Evolutionary conservation across 208 protist species (phyloP).

Genomic region (Acanthamoeba rhysodes): DNA sequence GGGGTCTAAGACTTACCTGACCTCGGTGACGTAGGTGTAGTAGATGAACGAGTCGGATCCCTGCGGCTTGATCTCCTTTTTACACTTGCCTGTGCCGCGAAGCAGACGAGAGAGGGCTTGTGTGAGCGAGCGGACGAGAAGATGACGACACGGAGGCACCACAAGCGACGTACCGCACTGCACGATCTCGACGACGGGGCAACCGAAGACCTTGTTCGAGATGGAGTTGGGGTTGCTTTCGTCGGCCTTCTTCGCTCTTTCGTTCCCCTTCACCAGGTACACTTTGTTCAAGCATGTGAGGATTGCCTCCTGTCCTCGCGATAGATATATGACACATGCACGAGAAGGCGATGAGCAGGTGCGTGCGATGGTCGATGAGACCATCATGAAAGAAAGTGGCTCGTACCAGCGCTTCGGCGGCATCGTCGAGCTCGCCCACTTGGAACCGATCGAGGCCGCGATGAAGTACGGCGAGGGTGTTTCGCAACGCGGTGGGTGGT

Average conservation of each 20-base stretch:
- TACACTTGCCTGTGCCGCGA: neutral
- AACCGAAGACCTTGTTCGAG: constrained; percentile 60
- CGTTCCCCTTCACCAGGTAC: constrained; percentile 21
- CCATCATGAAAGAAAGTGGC: neutral
- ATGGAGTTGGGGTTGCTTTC: constrained; percentile 46
- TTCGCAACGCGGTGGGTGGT: constrained; percentile 10
- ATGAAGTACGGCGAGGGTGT: constrained; percentile 2
- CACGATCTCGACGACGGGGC: constrained; percentile 2
- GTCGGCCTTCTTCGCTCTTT: neutral
- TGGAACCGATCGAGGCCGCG: neutral
- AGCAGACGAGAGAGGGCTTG: no score
- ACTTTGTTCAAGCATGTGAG: constrained; percentile 54
- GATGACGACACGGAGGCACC: no score
- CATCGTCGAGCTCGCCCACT: constrained; percentile 51
- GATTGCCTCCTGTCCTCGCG: neutral
- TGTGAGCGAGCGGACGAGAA: no score
- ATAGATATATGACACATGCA: neutral
- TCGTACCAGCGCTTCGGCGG: constrained; percentile 2
- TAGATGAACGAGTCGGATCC: constrained; percentile 67
- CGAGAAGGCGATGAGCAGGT: neutral
- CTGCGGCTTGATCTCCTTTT: neutral
- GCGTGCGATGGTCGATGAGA: neutral
- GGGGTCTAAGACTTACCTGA: neutral
- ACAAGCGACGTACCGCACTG: neutral
- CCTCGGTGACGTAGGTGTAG: constrained; percentile 55